Conservation (phyloP, 345 rosid genomes). For the Geranium rotundifolium region DNA sequence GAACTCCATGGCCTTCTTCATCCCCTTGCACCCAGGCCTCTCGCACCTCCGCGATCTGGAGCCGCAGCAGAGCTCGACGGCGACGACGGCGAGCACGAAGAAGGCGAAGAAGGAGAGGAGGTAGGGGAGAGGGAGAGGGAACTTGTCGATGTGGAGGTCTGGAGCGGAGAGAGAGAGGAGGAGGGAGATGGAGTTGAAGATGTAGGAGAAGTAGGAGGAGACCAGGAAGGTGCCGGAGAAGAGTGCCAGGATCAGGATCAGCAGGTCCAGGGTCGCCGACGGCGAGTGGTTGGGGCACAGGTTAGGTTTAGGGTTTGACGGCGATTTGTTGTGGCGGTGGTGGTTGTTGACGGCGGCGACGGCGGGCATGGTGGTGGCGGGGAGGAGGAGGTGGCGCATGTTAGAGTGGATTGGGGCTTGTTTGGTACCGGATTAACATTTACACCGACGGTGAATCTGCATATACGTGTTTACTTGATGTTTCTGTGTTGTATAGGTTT, state of each 20-base stretch:
- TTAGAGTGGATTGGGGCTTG: conserved; percentile 3
- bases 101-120: conserved; percentile 44
- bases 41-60: conserved; percentile 66
- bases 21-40: conserved; percentile 62
- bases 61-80: conserved; percentile 51
- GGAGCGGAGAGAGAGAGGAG: conserved; percentile 47
- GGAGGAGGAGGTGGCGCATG: conserved; percentile 46
- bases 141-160: conserved; percentile 17
- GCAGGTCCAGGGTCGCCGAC: conserved; percentile 73
- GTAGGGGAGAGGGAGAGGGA: conserved; percentile 36
- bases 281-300: conserved; percentile 49
- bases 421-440: background rate
- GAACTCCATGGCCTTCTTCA: conserved; percentile 88
- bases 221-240: conserved; percentile 69
- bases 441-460: too few species aligned
- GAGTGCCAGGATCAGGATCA: conserved; percentile 64
- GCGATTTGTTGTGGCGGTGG: conserved; percentile 18
- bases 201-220: conserved; percentile 73
- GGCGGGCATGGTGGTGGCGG: conserved; percentile 6
- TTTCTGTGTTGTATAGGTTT: too few species aligned
- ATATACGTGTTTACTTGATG: too few species aligned
- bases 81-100: conserved; percentile 31
- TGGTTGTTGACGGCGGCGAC: conserved; percentile 7
- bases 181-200: conserved; percentile 65
- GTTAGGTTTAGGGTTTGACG: conserved; percentile 14